phyloP scores from a whole-genome alignment of 1,284 basidiomycete genomes.

The Fistulinella staudtii region DNA sequence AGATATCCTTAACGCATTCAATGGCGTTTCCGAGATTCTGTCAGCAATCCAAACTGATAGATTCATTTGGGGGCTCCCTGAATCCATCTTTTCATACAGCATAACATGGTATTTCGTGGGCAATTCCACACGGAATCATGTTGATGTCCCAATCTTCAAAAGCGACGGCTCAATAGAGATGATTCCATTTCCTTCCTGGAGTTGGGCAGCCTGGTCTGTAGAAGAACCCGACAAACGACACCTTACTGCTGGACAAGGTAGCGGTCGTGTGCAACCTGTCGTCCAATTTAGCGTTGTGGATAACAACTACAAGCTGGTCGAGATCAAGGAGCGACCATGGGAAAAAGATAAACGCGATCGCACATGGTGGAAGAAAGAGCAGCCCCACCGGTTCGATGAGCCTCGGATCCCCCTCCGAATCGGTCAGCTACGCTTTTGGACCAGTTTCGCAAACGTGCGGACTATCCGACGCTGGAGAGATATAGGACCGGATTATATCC shows the following conservation, averaged over 20 bases:
- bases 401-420: neutral
- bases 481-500: neutral
- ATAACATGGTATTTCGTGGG: constrained; percentile 12
- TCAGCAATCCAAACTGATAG: constrained; percentile 11
- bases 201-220: constrained; percentile 19
- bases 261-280: neutral
- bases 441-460: constrained; percentile 8
- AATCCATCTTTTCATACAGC: constrained; percentile 12
- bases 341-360: neutral
- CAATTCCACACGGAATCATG: constrained; percentile 2
- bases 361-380: neutral
- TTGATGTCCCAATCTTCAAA: constrained; percentile 9
- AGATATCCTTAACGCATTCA: constrained; percentile 20
- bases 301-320: neutral
- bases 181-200: constrained; percentile 18
- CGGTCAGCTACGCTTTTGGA: constrained; percentile 18
- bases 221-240: neutral
- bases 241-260: neutral
- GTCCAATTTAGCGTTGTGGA: constrained; percentile 14
- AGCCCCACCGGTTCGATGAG: neutral
- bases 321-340: constrained; percentile 3
- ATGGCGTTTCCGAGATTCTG: constrained; percentile 13
- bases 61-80: constrained; percentile 20
- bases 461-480: neutral
- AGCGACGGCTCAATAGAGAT: constrained; percentile 1